phyloP scores from a whole-genome alignment of 768 basidiomycete genomes.

The Hydnomerulius pinastri region DNA sequence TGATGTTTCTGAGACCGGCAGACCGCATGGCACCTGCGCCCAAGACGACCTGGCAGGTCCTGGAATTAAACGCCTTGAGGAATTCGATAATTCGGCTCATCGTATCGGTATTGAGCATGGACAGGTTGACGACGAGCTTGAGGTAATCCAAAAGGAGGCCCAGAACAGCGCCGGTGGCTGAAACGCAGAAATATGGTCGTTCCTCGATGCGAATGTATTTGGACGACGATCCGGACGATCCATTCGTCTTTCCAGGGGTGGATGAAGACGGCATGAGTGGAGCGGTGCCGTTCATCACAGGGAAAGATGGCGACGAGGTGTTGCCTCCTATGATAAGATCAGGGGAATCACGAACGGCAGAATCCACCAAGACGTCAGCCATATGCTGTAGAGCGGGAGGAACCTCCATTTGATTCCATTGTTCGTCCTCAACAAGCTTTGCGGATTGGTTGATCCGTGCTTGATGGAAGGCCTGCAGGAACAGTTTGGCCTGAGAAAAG shows the following conservation, averaged over 20 bases:
- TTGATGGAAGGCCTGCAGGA: slow-evolving; percentile 86
- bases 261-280: slow-evolving; percentile 23
- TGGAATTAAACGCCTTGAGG: slow-evolving; percentile 95
- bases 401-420: slow-evolving; percentile 83
- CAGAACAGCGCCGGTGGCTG: slow-evolving; percentile 78
- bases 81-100: slow-evolving; percentile 95
- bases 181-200: slow-evolving; percentile 79
- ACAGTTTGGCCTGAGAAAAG: slow-evolving; percentile 70
- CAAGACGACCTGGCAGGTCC: slow-evolving; percentile 96
- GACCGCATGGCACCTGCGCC: slow-evolving; percentile 99
- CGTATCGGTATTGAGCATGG: slow-evolving; percentile 90
- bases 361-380: slow-evolving; percentile 74
- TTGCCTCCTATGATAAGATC: slow-evolving; percentile 52
- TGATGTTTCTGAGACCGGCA: slow-evolving; percentile 96
- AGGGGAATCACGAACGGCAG: slow-evolving; percentile 79
- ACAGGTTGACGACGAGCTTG: slow-evolving; percentile 82
- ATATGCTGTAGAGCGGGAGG: slow-evolving; percentile 63
- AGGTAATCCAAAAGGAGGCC: slow-evolving; percentile 82
- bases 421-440: slow-evolving; percentile 93
- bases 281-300: slow-evolving; percentile 9
- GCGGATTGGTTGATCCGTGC: slow-evolving; percentile 76
- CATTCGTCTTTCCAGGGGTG: slow-evolving; percentile 21
- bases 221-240: slow-evolving; percentile 31
- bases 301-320: slow-evolving; percentile 1
- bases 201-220: slow-evolving; percentile 83